Conservation (phyloP, 306 rosid species). For the Oemleria cerasiformis region DNA sequence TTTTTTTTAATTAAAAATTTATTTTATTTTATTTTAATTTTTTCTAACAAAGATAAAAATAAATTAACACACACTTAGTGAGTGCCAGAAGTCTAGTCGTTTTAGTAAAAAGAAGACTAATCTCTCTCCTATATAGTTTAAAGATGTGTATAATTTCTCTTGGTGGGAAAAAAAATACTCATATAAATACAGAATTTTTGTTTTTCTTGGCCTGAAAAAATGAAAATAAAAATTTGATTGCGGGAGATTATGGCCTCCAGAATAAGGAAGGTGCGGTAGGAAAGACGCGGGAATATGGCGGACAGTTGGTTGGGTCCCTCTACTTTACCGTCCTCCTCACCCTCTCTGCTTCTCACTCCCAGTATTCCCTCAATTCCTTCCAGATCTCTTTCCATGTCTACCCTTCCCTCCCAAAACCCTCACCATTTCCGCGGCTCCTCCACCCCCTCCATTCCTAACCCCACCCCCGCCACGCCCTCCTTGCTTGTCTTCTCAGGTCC, state of each 20-base stretch:
- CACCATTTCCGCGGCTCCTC: slow-evolving; percentile 43
- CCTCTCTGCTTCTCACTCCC: slow-evolving; percentile 14
- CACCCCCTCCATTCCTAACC: slow-evolving; percentile 21
- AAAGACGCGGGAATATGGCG: slow-evolving; percentile 53
- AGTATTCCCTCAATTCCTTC: slow-evolving; percentile 17
- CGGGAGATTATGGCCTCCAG: not conserved
- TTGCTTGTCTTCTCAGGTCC: slow-evolving; percentile 79
- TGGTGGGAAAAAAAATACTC: not conserved
- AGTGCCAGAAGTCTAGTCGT: too few relatives aligned
- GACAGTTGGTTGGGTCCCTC: slow-evolving; percentile 49
- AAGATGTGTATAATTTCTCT: too few relatives aligned
- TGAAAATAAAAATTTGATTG: not conserved
- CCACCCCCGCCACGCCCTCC: slow-evolving; percentile 48
- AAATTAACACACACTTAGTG: too few relatives aligned
- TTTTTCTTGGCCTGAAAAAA: not conserved
- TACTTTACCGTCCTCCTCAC: slow-evolving; percentile 4
- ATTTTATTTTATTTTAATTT: too few relatives aligned
- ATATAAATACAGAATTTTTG: not conserved
- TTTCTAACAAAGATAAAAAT: too few relatives aligned
- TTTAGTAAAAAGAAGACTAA: too few relatives aligned
- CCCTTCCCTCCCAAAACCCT: slow-evolving; percentile 33
- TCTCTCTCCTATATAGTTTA: too few relatives aligned
- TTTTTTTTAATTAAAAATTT: too few relatives aligned
- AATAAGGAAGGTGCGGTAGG: not conserved
- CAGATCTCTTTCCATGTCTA: slow-evolving; percentile 49